Evolutionary conservation across 495 filamentous ascomycete species (phyloP).

Genomic region (Clohesyomyces aquaticus): DNA sequence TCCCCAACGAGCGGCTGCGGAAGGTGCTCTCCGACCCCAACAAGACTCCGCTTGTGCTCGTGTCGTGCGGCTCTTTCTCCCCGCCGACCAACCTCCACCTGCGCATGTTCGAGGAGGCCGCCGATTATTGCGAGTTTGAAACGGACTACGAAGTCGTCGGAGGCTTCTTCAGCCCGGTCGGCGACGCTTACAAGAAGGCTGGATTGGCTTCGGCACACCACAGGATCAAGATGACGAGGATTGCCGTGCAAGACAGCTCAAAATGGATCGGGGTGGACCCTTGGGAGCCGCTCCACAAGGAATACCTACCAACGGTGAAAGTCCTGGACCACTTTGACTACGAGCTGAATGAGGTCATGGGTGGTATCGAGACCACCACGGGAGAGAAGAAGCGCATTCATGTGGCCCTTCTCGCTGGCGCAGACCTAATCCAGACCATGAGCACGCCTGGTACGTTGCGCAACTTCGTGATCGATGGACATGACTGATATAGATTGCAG

Average conservation of each 20-base stretch:
- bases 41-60: conserved; percentile 78
- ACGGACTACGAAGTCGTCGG: conserved; percentile 85
- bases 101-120: conserved; percentile 92
- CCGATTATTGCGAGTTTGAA: conserved; percentile 77
- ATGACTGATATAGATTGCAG: conserved; percentile 28
- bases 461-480: background rate
- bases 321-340: conserved; percentile 88
- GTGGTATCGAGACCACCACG: conserved; percentile 69
- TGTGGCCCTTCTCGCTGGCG: conserved; percentile 77
- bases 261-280: conserved; percentile 63
- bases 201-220: conserved; percentile 78
- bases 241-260: conserved; percentile 60
- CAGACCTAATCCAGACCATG: conserved; percentile 89
- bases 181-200: conserved; percentile 88
- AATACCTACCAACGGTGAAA: conserved; percentile 84
- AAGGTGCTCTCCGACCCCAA: conserved; percentile 64
- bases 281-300: conserved; percentile 72
- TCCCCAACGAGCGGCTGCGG: conserved; percentile 72
- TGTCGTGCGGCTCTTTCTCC: conserved; percentile 90
- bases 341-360: conserved; percentile 79
- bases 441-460: conserved; percentile 52
- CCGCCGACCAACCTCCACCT: conserved; percentile 87
- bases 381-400: conserved; percentile 62
- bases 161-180: conserved; percentile 78
- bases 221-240: conserved; percentile 71